Percentiles rank a stretch among this genome's conserved stretches.
Conservation (phyloP, 495 filamentous ascomycete genomes). For the Trichocladium uniseriatum region DNA sequence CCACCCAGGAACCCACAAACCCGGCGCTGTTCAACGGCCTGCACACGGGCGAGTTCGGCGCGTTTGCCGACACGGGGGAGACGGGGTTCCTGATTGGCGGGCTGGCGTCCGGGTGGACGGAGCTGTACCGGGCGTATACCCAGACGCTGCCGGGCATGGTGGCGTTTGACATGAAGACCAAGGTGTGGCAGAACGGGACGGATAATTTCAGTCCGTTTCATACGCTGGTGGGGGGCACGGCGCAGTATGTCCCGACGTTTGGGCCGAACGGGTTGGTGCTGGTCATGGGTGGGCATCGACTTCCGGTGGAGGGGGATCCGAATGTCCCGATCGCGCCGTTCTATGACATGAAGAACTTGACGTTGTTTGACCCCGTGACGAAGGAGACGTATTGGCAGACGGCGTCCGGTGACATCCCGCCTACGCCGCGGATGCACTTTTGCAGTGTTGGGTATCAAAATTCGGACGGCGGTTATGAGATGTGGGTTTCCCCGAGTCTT, state of each 20-base stretch:
- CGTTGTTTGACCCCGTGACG: constrained; percentile 31
- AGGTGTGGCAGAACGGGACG: constrained; percentile 12
- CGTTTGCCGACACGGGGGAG: not conserved
- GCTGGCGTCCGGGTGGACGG: constrained; percentile 2
- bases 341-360: constrained; percentile 19
- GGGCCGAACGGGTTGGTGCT: constrained; percentile 25
- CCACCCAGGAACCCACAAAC: constrained; percentile 4
- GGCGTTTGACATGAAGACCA: constrained; percentile 14
- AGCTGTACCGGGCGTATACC: not conserved
- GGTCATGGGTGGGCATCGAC: constrained; percentile 26
- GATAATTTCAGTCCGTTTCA: constrained; percentile 4
- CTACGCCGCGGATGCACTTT: constrained; percentile 11
- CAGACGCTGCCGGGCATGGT: constrained; percentile 17
- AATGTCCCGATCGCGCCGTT: not conserved
- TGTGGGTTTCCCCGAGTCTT: too few species aligned
- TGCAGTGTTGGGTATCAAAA: constrained; percentile 26
- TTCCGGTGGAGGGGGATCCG: constrained; percentile 8
- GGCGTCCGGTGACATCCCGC: constrained; percentile 20
- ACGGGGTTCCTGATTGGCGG: constrained; percentile 15
- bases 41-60: not conserved
- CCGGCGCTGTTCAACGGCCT: constrained; percentile 1
- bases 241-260: constrained; percentile 23
- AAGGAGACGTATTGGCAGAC: constrained; percentile 26
- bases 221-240: constrained; percentile 11
- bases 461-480: constrained; percentile 29